These are phyloP conservation scores for Parafenestella ontariensis DNA, from an alignment of 2,329 filamentous ascomycete species.

Conservation along the genomic window DNA sequence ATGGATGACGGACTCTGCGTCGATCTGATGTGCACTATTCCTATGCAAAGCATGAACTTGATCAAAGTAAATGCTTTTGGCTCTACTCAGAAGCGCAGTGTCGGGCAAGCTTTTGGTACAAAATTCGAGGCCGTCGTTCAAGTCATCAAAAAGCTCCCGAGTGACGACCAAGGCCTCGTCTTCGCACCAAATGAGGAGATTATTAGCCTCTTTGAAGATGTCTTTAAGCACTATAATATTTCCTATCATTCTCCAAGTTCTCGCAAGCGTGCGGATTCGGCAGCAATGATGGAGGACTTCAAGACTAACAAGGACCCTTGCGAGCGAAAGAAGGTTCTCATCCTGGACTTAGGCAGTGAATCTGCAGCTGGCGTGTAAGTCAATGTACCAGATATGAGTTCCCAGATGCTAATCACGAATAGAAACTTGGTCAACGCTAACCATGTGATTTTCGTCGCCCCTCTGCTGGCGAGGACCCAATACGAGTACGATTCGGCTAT, in stretches of 20 bases:
- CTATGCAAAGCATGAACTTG: constrained; percentile 22
- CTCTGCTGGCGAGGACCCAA: constrained; percentile 58
- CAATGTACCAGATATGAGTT: not conserved
- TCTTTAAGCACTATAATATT: constrained; percentile 26
- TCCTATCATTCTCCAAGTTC: constrained; percentile 19
- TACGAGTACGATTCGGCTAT: constrained; percentile 65
- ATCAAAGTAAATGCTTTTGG: constrained; percentile 31
- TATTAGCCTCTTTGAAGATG: constrained; percentile 20
- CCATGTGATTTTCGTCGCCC: constrained; percentile 69
- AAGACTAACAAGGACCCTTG: constrained; percentile 28
- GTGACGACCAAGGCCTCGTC: constrained; percentile 39
- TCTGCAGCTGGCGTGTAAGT: constrained; percentile 67
- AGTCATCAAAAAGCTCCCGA: constrained; percentile 52
- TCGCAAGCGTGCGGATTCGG: constrained; percentile 10
- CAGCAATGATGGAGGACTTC: constrained; percentile 38
- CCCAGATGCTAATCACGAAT: not conserved
- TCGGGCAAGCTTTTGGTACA: constrained; percentile 36
- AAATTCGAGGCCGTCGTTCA: constrained; percentile 33
- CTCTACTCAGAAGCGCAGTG: constrained; percentile 14
- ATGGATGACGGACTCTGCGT: constrained; percentile 34
- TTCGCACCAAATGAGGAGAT: constrained; percentile 34
- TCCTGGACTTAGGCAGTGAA: constrained; percentile 64
- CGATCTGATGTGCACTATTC: constrained; percentile 23
- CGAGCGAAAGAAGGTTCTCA: constrained; percentile 56
- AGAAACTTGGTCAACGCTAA: constrained; percentile 70